Base-by-base conservation (phyloP, 2,329 filamentous ascomycete species). In the Colletotrichum lupini region DNA sequence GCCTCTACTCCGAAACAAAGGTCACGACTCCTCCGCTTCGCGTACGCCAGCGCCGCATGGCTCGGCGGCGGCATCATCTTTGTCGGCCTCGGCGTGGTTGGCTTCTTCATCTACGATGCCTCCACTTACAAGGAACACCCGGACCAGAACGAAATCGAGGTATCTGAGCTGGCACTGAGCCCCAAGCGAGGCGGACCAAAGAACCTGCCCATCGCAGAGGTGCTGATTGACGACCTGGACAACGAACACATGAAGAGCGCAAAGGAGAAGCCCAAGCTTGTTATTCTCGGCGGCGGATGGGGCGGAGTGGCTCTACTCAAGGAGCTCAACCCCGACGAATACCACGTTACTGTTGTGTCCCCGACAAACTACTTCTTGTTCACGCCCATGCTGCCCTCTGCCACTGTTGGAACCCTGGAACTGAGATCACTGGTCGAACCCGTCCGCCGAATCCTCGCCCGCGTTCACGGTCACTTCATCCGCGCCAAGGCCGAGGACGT, bases 331-430 rank as follows among this genome's bases (percentile, higher is more conserved):
- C 92, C 95, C 0, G 94, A 95, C 14, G 94, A 98, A 78, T 99
- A 98, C 81, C 95, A 99, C 82, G 92, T 99, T 77, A 98, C 96
- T 5, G 93, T 99, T 52, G 93, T 99, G 56, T 97, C 95, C 14
- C 96, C 97, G 0, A 93, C 93, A 46, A 98, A 98, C 79, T 98
- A 98, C 85, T 99, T 99, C 84, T 85, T 99, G 37, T 99, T 99
- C 83, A 99, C 97, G 2, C 97, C 97, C 0, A 98, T 99, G 95
- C 87, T 99, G 56, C 97, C 97, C 1, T 98, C 95, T 42, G 97
- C 97, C 8, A 99, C 97, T 0, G 97, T 99, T 6, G 97, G 97
- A 14, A 99, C 97, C 0, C 87, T 99, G 37, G 96, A 98, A 80
- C 86, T 98, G 78, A 89, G 96, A 76, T 98, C 95, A 62, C 87